A percentile compares a stretch with the other conserved stretches of the same genome.
Conservation (phyloP, 2,329 filamentous ascomycete genomes). For the Diaporthe citriasiana region DNA sequence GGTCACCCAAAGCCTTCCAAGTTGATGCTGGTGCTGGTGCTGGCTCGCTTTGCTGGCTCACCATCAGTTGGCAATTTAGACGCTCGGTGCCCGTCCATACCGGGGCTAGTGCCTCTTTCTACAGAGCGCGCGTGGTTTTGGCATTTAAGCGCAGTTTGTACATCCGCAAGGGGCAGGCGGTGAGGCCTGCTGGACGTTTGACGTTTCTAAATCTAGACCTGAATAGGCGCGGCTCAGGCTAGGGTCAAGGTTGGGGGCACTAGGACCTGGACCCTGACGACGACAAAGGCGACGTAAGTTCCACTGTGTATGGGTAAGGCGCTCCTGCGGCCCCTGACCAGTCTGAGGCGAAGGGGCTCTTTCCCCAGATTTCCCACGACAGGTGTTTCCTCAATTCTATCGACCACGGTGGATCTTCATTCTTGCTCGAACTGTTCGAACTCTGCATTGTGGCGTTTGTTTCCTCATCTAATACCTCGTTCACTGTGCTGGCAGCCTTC, state of each 20-base stretch:
- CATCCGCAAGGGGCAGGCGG: slow-evolving; percentile 30
- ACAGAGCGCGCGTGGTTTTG: slow-evolving; percentile 6
- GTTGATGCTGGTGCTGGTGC: slow-evolving; percentile 1
- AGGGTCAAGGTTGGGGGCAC: not conserved
- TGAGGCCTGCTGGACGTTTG: slow-evolving; percentile 2
- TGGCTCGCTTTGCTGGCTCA: not conserved
- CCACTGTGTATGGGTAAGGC: not conserved
- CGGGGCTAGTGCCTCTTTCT: slow-evolving; percentile 26
- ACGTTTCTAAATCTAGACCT: slow-evolving; percentile 33
- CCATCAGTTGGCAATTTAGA: slow-evolving; percentile 6
- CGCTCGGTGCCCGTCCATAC: slow-evolving; percentile 15
- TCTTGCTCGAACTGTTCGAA: not conserved
- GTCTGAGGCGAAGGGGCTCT: slow-evolving; percentile 9
- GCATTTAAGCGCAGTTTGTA: not conserved
- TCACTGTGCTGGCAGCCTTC: not conserved
- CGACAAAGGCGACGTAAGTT: slow-evolving; percentile 31
- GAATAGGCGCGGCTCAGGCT: slow-evolving; percentile 12
- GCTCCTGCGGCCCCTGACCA: slow-evolving; percentile 3
- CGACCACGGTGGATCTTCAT: not conserved
- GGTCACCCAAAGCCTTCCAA: not conserved
- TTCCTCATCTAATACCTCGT: not conserved
- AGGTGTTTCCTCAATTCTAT: slow-evolving; percentile 10
- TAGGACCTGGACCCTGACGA: slow-evolving; percentile 33
- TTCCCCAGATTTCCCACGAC: slow-evolving; percentile 30
- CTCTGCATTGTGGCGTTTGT: not conserved